A percentile compares a stretch with the other conserved stretches of the same genome.
These are phyloP conservation scores for Colletotrichum chlorophyti DNA, from an alignment of 2,329 filamentous ascomycete genomes.

Conservation along the genomic window DNA sequence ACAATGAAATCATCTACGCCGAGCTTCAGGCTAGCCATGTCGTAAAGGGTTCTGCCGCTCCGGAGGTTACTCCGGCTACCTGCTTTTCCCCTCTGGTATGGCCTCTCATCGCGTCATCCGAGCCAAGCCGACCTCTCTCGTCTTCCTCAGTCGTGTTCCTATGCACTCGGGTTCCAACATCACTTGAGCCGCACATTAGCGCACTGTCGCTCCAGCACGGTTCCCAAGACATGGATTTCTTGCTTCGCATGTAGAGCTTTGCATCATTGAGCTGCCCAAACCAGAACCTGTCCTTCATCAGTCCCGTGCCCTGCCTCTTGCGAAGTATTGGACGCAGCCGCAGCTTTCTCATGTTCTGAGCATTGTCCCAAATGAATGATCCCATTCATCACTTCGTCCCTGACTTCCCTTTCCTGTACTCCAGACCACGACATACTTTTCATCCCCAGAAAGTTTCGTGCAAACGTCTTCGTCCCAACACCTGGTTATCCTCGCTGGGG, in stretches of 20 bases:
- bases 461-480: not conserved
- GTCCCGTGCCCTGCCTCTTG: not conserved
- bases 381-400: slow-evolving; percentile 26
- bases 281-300: not conserved
- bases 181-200: not conserved
- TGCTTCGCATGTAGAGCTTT: slow-evolving; percentile 7
- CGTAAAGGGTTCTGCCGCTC: not conserved
- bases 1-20: slow-evolving; percentile 10
- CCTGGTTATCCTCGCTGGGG: slow-evolving; percentile 10
- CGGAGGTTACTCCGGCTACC: not conserved
- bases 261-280: slow-evolving; percentile 17
- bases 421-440: slow-evolving; percentile 16
- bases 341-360: not conserved
- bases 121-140: not conserved
- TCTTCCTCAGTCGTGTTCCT: not conserved
- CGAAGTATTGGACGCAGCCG: not conserved
- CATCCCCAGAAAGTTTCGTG: not conserved
- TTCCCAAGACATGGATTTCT: slow-evolving; percentile 2
- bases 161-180: not conserved
- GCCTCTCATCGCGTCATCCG: not conserved
- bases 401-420: slow-evolving; percentile 15
- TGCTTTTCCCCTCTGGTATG: not conserved
- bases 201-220: not conserved
- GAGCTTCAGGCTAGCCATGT: slow-evolving; percentile 18
- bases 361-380: slow-evolving; percentile 13